phyloP scores from a whole-genome alignment of 139 green algal genomes.

The Micractinium conductrix region DNA sequence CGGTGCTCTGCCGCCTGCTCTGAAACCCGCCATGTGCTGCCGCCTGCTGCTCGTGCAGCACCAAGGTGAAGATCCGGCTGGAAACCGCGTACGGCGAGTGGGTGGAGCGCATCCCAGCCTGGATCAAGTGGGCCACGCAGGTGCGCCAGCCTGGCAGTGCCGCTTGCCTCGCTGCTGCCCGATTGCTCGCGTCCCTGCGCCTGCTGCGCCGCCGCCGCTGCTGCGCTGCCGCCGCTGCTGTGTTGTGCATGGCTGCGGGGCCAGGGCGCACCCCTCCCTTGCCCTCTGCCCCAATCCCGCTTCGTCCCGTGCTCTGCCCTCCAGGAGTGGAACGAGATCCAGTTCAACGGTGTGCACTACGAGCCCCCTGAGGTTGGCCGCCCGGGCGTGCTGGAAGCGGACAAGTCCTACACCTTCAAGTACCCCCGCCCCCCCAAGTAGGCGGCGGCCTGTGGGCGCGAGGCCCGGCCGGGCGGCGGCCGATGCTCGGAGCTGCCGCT shows the following conservation, averaged over 20 bases:
- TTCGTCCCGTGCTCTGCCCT: too few species aligned
- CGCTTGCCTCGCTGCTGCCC: too few species aligned
- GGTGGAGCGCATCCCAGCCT: conserved; percentile 93
- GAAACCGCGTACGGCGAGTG: conserved; percentile 82
- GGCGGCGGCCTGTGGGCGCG: too few species aligned
- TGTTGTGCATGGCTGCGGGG: too few species aligned
- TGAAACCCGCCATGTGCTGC: too few species aligned
- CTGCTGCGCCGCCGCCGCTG: neutral
- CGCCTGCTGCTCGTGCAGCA: conserved; percentile 58
- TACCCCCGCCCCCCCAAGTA: conserved; percentile 84
- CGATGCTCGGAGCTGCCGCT: too few species aligned
- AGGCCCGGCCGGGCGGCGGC: too few species aligned
- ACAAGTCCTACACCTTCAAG: conserved; percentile 93
- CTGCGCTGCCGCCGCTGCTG: neutral
- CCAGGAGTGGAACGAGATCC: conserved; percentile 93
- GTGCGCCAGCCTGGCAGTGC: too few species aligned
- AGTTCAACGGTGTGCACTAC: conserved; percentile 93
- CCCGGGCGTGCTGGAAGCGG: conserved; percentile 62
- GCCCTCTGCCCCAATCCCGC: too few species aligned
- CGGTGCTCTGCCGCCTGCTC: too few species aligned
- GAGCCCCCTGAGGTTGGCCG: conserved; percentile 60
- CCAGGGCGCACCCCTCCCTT: too few species aligned
- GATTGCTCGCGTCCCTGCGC: too few species aligned
- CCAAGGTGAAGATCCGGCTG: conserved; percentile 85
- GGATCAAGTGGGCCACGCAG: conserved; percentile 94